Base-by-base conservation (phyloP, 2,329 filamentous ascomycete genomes). In the Paecilomyces sp. region DNA sequence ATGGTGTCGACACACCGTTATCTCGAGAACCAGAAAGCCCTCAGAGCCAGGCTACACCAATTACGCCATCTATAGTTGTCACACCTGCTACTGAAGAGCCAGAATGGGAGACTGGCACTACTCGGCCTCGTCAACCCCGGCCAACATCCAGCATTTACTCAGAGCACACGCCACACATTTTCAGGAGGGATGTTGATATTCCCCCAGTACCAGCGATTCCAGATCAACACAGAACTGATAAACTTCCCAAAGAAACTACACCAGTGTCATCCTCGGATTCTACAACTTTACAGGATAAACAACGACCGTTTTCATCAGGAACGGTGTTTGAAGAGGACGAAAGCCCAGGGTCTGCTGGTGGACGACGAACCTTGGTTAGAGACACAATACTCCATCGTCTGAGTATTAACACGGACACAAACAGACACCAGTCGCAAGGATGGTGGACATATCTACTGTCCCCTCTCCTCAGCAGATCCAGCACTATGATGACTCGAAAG, bases 401-500 rank as follows among this genome's bases (percentile, higher is more conserved):
- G 3, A 75, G 71, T 47, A 67, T 76, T 22, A 74, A 75, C 56
- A 74, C 74, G 3, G 65, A 74, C 24, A 61, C 68, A 3, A 73
- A 68, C 50, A 70, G 75, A 54, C 79, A 71, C 31, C 68, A 74
- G 28, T 81, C 79, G 0, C 76, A 80, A 59, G 79, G 79, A 18
- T 81, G 79, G 79, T 81, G 79, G 79, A 81, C 75, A 30, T 72
- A 76, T 54, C 68, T 80, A 24, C 71, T 79, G 2, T 79, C 79
- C 1, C 79, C 79, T 0, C 66, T 80, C 5, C 61, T 80, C 25
- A 70, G 72, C 31, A 70, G 74, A 47, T 74, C 72, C 25, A 73
- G 68, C 58, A 74, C 74, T 2, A 56, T 72, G 2, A 62, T 66
- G 1, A 69, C 70, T 58, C 65, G 67, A 55, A 70, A 68, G 60